These are phyloP conservation scores for Geotrichum aggregatum DNA, from an alignment of 1,139 yeast species.

Conservation along the genomic window DNA sequence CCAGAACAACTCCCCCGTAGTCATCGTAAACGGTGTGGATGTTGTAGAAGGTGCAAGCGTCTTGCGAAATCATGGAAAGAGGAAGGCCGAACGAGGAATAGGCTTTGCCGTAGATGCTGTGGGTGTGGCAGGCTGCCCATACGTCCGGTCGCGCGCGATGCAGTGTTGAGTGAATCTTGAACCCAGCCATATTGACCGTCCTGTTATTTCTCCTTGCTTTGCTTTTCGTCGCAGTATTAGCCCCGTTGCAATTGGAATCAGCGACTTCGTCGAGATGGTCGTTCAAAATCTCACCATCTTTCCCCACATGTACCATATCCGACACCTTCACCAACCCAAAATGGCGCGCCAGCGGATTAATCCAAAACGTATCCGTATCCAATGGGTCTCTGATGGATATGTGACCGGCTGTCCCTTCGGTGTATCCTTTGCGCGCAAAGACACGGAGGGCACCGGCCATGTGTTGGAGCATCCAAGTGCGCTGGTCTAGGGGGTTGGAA, in stretches of 20 bases:
- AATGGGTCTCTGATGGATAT: conserved; percentile 79
- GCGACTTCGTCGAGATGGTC: conserved; percentile 33
- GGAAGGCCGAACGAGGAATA: conserved; percentile 67
- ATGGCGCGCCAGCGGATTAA: conserved; percentile 70
- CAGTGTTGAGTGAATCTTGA: conserved; percentile 73
- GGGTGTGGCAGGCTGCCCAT: conserved; percentile 78
- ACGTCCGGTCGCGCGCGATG: conserved; percentile 77
- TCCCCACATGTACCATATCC: conserved; percentile 74
- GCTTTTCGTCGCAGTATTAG: too few species aligned
- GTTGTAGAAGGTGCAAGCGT: conserved; percentile 63
- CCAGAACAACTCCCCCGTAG: conserved; percentile 79
- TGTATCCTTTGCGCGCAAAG: conserved; percentile 65
- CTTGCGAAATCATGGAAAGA: conserved; percentile 77
- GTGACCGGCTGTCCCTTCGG: conserved; percentile 81
- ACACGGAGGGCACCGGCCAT: conserved; percentile 80
- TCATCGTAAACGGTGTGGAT: conserved; percentile 60
- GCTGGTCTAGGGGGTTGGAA: conserved; percentile 47
- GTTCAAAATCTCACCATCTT: conserved; percentile 56
- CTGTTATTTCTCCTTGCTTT: neutral
- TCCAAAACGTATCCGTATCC: conserved; percentile 68
- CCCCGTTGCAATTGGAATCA: conserved; percentile 47
- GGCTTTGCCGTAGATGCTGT: conserved; percentile 69
- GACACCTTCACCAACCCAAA: conserved; percentile 65
- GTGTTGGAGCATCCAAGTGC: conserved; percentile 64
- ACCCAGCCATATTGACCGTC: conserved; percentile 73